Evolutionary conservation across 495 filamentous ascomycete species (phyloP).

Genomic region (Penicillium daleae): DNA sequence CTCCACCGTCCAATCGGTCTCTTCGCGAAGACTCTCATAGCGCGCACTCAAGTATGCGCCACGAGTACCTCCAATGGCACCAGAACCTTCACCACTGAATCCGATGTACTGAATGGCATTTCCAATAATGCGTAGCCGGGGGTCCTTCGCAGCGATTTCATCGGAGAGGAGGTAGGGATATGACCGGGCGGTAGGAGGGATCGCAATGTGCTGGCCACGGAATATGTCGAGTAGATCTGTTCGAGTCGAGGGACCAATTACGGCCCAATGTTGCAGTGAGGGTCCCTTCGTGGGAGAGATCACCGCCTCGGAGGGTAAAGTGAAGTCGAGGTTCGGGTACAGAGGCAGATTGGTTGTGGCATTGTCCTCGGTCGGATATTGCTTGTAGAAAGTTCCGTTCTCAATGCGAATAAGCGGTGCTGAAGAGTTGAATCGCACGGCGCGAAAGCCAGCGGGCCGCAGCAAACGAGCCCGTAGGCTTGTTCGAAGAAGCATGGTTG

Average conservation of each 20-base stretch:
- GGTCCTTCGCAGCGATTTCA: constrained; percentile 58
- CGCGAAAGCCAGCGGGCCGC: constrained; percentile 4
- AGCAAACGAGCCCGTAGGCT: constrained; percentile 17
- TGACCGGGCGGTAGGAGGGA: constrained; percentile 71
- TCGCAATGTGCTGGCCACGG: constrained; percentile 69
- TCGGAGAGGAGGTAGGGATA: constrained; percentile 75
- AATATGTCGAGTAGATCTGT: constrained; percentile 79
- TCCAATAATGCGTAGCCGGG: constrained; percentile 56
- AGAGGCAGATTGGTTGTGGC: constrained; percentile 57
- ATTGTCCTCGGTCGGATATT: constrained; percentile 63
- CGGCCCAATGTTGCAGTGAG: constrained; percentile 65
- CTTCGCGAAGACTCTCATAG: constrained; percentile 89
- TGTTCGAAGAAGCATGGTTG: constrained; percentile 24
- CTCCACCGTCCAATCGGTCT: constrained; percentile 79
- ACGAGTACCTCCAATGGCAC: constrained; percentile 56
- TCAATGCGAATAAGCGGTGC: constrained; percentile 71
- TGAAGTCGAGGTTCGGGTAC: constrained; percentile 69
- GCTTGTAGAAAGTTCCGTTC: constrained; percentile 80
- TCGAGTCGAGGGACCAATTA: constrained; percentile 72
- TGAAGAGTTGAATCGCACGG: constrained; percentile 19
- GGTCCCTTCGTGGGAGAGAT: constrained; percentile 8
- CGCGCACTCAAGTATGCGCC: constrained; percentile 86
- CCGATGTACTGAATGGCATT: constrained; percentile 83
- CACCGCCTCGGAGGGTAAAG: constrained; percentile 56
- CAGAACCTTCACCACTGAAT: constrained; percentile 65